These are phyloP conservation scores for Tulasnella calospora DNA, from an alignment of 768 basidiomycete genomes.

Conservation along the genomic window DNA sequence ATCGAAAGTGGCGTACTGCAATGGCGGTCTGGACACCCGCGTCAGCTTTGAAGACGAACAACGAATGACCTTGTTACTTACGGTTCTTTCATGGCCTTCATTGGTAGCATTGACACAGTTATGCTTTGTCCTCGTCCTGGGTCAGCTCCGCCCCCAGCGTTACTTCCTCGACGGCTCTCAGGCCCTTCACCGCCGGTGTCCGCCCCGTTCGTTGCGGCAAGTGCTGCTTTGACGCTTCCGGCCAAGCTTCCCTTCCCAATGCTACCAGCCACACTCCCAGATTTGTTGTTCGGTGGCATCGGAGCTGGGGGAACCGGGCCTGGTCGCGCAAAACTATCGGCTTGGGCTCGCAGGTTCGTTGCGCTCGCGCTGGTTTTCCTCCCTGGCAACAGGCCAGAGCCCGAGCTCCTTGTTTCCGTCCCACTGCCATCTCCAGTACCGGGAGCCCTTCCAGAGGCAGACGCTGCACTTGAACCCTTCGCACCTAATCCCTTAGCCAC, in stretches of 20 bases:
- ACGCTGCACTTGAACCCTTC: not conserved
- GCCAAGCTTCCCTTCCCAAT: not conserved
- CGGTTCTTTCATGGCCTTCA: constrained; percentile 20
- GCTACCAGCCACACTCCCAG: not conserved
- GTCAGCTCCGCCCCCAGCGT: not conserved
- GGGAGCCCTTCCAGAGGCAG: not conserved
- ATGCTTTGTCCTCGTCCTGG: not conserved
- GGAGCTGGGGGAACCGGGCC: not conserved
- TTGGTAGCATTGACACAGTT: constrained; percentile 6
- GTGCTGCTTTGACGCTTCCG: constrained; percentile 6
- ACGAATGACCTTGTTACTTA: not conserved
- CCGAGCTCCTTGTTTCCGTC: constrained; percentile 1
- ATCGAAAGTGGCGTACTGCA: constrained; percentile 70
- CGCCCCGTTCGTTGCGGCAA: not conserved
- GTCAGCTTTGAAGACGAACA: not conserved
- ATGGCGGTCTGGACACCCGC: constrained; percentile 43
- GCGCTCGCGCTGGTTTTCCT: constrained; percentile 6
- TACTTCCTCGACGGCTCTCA: not conserved
- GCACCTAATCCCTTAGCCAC: not conserved
- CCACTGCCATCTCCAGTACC: constrained; percentile 1
- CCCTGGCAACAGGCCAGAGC: not conserved
- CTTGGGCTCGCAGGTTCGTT: constrained; percentile 1
- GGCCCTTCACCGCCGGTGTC: not conserved
- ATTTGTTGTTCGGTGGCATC: not conserved
- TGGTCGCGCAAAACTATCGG: not conserved